These are phyloP conservation scores for Cutaneotrichosporon mucoides DNA, from an alignment of 1,284 basidiomycete species.

Conservation along the genomic window DNA sequence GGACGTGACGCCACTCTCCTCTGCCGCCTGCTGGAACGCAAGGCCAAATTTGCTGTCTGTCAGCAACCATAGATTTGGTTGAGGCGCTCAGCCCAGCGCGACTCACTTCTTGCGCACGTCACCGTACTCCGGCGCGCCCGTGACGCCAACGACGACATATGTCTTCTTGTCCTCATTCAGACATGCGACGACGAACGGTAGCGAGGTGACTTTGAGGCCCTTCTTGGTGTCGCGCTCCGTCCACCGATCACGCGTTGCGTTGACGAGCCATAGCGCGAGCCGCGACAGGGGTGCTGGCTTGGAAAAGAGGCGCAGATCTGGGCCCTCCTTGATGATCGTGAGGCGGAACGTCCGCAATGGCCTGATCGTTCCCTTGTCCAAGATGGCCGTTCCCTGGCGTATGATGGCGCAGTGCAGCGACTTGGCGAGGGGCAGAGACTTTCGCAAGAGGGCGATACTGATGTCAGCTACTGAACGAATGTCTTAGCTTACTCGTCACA, in stretches of 20 bases:
- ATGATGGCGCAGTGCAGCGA: conserved; percentile 89
- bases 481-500: conserved; percentile 69
- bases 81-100: no score
- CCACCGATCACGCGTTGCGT: conserved; percentile 81
- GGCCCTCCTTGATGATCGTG: conserved; percentile 84
- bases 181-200: conserved; percentile 92
- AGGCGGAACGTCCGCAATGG: conserved; percentile 74
- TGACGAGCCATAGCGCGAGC: conserved; percentile 89
- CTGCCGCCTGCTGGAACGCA: conserved; percentile 83
- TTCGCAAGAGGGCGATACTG: conserved; percentile 66
- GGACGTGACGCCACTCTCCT: conserved; percentile 70
- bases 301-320: conserved; percentile 81
- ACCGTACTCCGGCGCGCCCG: conserved; percentile 82
- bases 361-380: conserved; percentile 67
- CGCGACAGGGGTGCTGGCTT: conserved; percentile 84
- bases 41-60: conserved; percentile 76
- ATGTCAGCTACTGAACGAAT: conserved; percentile 51
- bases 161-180: conserved; percentile 72
- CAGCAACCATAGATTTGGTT: background rate
- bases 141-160: conserved; percentile 88
- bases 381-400: conserved; percentile 86
- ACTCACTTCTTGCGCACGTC: conserved; percentile 87
- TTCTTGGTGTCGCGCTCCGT: conserved; percentile 51
- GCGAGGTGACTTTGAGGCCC: conserved; percentile 56
- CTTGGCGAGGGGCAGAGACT: conserved; percentile 80